Evolutionary conservation across 257 asterid species (phyloP).

Genomic region (Penstemon davidsonii): DNA sequence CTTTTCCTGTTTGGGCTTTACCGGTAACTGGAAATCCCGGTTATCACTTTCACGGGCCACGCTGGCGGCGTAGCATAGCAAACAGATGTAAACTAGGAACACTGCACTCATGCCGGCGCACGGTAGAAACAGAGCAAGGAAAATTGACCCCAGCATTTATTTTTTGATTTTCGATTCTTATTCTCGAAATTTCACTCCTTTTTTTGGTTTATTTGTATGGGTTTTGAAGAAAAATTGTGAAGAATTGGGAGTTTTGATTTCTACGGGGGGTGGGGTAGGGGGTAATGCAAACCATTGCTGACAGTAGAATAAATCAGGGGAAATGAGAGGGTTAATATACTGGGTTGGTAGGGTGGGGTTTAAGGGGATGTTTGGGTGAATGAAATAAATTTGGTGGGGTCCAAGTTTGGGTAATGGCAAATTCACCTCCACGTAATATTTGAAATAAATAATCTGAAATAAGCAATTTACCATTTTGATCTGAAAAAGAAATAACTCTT

Average conservation of each 20-base stretch:
- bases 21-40: conserved; percentile 29
- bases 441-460: no score
- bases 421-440: no score
- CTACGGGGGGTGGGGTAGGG: conserved; percentile 26
- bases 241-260: neutral
- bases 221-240: neutral
- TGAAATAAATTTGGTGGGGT: neutral
- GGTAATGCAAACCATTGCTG: conserved; percentile 38
- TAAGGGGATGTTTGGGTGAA: conserved; percentile 29
- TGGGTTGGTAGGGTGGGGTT: conserved; percentile 2
- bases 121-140: conserved; percentile 76
- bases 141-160: conserved; percentile 60
- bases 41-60: neutral
- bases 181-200: neutral
- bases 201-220: neutral
- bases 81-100: conserved; percentile 64
- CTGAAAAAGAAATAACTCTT: no score
- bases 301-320: conserved; percentile 5
- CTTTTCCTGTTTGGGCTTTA: conserved; percentile 31
- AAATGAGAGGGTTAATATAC: conserved; percentile 26
- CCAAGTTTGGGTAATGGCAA: neutral
- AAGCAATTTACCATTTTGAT: no score
- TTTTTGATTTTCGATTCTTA: neutral
- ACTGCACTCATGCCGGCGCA: conserved; percentile 84
- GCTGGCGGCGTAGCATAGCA: conserved; percentile 68